Evolutionary conservation across 2,329 filamentous ascomycete genomes (phyloP).

Genomic region (Diaporthe humulicola): DNA sequence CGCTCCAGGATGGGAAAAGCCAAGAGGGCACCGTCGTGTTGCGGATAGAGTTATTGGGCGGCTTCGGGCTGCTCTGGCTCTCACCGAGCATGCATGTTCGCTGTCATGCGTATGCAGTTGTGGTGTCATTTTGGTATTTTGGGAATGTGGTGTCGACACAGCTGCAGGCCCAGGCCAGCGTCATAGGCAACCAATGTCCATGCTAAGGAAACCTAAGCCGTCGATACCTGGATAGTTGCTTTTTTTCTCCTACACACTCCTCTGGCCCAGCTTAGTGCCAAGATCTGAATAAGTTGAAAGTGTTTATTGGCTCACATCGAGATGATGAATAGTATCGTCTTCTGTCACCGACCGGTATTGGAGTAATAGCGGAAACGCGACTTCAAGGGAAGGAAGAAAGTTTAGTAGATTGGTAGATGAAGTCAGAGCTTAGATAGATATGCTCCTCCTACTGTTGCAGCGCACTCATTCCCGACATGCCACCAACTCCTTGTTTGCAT

Average conservation of each 20-base stretch:
- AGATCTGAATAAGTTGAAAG: too few species aligned
- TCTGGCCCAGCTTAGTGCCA: neutral
- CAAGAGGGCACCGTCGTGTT: neutral
- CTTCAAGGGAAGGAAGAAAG: too few species aligned
- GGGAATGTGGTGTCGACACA: neutral
- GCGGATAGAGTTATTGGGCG: conserved; percentile 3
- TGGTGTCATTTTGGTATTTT: neutral
- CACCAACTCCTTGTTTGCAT: too few species aligned
- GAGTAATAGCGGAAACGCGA: too few species aligned
- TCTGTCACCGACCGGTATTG: too few species aligned
- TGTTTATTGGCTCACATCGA: too few species aligned
- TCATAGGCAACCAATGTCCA: neutral
- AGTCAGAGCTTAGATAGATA: too few species aligned
- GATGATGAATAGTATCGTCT: too few species aligned
- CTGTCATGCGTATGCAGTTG: neutral
- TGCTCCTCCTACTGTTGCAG: too few species aligned
- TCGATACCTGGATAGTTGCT: neutral
- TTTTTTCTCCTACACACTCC: neutral
- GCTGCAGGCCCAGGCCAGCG: neutral
- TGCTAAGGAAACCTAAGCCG: too few species aligned
- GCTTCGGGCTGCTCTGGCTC: neutral
- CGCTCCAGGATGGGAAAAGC: neutral
- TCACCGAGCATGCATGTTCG: neutral
- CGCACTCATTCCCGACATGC: too few species aligned
- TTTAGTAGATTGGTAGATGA: too few species aligned